Conservation (phyloP, 202 grass and related monocot genomes). For the Panicum virgatum region DNA sequence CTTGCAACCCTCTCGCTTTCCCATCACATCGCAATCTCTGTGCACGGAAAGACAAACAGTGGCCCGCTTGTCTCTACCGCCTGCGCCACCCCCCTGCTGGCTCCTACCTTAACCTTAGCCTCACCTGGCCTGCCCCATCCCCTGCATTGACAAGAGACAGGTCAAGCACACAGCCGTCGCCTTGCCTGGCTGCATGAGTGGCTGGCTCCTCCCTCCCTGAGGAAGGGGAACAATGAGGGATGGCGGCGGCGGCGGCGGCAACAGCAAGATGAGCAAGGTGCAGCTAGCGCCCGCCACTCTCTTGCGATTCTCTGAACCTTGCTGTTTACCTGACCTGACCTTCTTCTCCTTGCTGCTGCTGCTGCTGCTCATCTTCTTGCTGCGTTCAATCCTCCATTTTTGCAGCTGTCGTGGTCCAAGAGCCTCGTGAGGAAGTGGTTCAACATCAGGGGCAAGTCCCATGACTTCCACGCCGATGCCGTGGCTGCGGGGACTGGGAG, state of each 20-base stretch:
- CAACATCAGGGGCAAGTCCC: slow-evolving; percentile 84
- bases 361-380: slow-evolving; percentile 3
- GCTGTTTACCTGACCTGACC: slow-evolving; percentile 4
- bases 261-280: slow-evolving; percentile 88
- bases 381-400: not conserved
- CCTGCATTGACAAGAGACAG: slow-evolving; percentile 14
- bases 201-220: not conserved
- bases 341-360: slow-evolving; percentile 8
- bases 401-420: slow-evolving; percentile 94
- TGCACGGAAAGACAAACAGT: slow-evolving; percentile 54
- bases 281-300: not conserved
- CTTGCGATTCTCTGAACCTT: slow-evolving; percentile 6
- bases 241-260: slow-evolving; percentile 56
- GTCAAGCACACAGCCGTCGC: not conserved
- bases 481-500: slow-evolving; percentile 27
- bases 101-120: slow-evolving; percentile 41
- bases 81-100: too few relatives aligned
- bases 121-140: slow-evolving; percentile 41
- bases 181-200: slow-evolving; percentile 56
- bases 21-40: slow-evolving; percentile 74
- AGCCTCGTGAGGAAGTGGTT: slow-evolving; percentile 91
- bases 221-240: slow-evolving; percentile 90
- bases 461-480: slow-evolving; percentile 81
- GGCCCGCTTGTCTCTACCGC: slow-evolving; percentile 45
- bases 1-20: slow-evolving; percentile 2